Percentiles rank a stretch among this genome's conserved stretches.
phyloP scores from a whole-genome alignment of 331 rosid species.

The Ulmus americana region DNA sequence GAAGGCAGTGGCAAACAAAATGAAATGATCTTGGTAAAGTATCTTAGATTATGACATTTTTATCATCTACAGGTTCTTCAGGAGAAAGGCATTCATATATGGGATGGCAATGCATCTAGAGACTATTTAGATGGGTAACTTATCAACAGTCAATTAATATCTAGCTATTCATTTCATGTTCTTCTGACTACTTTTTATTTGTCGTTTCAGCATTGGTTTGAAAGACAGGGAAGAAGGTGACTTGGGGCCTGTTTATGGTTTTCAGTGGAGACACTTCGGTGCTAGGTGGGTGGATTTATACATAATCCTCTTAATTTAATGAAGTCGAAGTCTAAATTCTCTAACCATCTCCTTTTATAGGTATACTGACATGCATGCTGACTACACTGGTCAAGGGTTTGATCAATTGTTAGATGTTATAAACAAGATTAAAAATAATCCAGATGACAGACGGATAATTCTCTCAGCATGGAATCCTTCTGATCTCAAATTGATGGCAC shows the following conservation, averaged over 20 bases:
- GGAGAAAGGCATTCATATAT: slow-evolving; percentile 78
- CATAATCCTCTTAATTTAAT: slow-evolving; percentile 3
- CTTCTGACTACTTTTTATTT: slow-evolving; percentile 20
- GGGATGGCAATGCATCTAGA: slow-evolving; percentile 97
- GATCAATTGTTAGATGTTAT: slow-evolving; percentile 88
- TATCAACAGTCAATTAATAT: slow-evolving; percentile 8
- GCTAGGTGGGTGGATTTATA: slow-evolving; percentile 60
- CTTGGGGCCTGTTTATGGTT: slow-evolving; percentile 95
- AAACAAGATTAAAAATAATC: slow-evolving; percentile 76
- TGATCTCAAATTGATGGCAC: slow-evolving; percentile 93
- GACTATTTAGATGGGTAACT: slow-evolving; percentile 92
- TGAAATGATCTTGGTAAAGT: slow-evolving; percentile 7
- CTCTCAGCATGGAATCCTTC: slow-evolving; percentile 97
- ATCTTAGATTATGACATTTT: slow-evolving; percentile 10
- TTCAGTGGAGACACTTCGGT: slow-evolving; percentile 99
- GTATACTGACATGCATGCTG: slow-evolving; percentile 93
- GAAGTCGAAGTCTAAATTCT: background rate
- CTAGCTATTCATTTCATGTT: slow-evolving; percentile 7
- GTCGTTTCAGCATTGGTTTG: slow-evolving; percentile 63
- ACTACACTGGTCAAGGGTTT: slow-evolving; percentile 86
- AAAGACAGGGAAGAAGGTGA: slow-evolving; percentile 84
- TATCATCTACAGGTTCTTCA: slow-evolving; percentile 63
- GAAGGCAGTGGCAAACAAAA: background rate
- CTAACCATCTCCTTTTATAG: slow-evolving; percentile 31
- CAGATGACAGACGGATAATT: slow-evolving; percentile 82